Evolutionary conservation across 345 rosid species (phyloP), one percentile per base, ranked within the genome.

Genomic region (Hypericum androsaemum): DNA sequence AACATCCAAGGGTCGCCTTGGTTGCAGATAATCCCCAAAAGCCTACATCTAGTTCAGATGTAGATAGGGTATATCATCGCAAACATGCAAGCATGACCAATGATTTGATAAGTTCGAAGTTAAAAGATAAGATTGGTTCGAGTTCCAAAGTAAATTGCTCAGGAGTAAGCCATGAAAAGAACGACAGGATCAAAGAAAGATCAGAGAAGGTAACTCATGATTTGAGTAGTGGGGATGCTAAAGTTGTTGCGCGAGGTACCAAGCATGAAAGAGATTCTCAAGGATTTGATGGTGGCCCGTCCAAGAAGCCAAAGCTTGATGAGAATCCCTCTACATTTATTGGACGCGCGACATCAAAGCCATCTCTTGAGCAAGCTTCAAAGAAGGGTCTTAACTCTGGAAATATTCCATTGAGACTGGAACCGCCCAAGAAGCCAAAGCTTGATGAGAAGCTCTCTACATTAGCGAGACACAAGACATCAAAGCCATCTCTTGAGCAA

Each of bases 261-360:
- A 52, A 59, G 17, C 40, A 12, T 46, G 49, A 54, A n/a, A 66
- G 40, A 16, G 66, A 62, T 58, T 37, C 53, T 47, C 14, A n/a
- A 16, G 69, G 52, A 45, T 62, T 8, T 54, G 68, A 63, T 3
- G 70, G 52, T 53, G 49, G 42, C 22, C 61, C 56, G 50, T 58
- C 38, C 5, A 74, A 70, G 67, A 70, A 61, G 54, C 54, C 32
- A 12, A 73, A 63, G 58, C 48, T 36, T 58, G 79, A 72, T 69
- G 78, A 61, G 44, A 60, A 68, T 48, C 62, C 16, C 42, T 6
- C 55, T 43, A 71, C 51, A 52, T 66, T 61, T 43, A 39, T 60
- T 45, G 56, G 39, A 58, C 72, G 62, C 45, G 70, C 70, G 62
- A 45, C 65, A 56, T 45, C 46, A 16, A 68, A 64, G 51, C 52